Conservation (phyloP, 2,329 filamentous ascomycete genomes). For the Nemania bipapillata region DNA sequence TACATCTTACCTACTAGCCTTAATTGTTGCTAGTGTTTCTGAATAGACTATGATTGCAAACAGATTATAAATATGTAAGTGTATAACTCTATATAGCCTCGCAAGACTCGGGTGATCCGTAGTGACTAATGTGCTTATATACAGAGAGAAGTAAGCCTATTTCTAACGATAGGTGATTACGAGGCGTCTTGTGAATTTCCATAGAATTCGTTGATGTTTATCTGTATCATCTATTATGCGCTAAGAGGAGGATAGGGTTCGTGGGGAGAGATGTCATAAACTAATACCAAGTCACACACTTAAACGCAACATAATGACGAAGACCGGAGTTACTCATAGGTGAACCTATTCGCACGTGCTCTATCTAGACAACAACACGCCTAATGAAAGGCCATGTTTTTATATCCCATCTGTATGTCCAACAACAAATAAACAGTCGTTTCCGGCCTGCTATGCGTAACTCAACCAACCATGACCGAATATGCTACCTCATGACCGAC, state of each 20-base stretch:
- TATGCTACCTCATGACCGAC: neutral
- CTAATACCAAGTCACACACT: neutral
- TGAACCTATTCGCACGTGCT: neutral
- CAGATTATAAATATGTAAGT: neutral
- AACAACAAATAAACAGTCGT: neutral
- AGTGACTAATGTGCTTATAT: neutral
- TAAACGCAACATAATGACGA: neutral
- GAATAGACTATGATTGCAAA: neutral
- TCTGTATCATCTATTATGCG: too few relatives aligned
- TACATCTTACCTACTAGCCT: neutral
- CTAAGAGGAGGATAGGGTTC: too few relatives aligned
- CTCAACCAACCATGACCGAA: conserved; percentile 1
- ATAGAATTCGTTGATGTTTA: too few relatives aligned
- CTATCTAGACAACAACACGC: neutral
- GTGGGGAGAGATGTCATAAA: neutral
- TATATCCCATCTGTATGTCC: conserved; percentile 6
- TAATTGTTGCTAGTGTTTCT: neutral
- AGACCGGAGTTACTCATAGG: neutral
- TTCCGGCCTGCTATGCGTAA: conserved; percentile 9
- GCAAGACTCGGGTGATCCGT: neutral
- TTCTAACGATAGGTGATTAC: neutral
- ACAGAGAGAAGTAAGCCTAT: neutral
- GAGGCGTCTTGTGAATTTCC: neutral
- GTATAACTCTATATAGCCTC: neutral
- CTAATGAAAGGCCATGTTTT: neutral